phyloP scores from a whole-genome alignment of 176 grass and related monocot genomes.

The Aegilops sharonensis region DNA sequence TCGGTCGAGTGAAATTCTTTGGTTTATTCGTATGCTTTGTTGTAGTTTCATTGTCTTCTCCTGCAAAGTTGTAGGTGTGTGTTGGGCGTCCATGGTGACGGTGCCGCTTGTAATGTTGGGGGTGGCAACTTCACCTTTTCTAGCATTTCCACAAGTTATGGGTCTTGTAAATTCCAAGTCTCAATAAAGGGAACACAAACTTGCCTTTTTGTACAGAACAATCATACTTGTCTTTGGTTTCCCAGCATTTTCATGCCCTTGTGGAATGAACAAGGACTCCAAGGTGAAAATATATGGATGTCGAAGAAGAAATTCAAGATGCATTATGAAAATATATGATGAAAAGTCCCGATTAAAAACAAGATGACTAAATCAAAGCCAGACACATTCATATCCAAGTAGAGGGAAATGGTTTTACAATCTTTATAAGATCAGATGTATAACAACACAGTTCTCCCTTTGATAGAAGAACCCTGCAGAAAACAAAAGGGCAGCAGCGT shows the following conservation, averaged over 20 bases:
- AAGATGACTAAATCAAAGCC: too few species aligned
- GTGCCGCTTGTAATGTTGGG: slow-evolving; percentile 15
- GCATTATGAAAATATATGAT: too few species aligned
- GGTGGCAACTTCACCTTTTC: background rate
- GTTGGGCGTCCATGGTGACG: background rate
- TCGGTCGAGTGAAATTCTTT: slow-evolving; percentile 41
- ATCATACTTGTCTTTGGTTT: background rate
- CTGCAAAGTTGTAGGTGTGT: background rate
- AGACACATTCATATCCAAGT: too few species aligned
- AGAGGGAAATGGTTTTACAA: too few species aligned
- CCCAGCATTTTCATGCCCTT: background rate
- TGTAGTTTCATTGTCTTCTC: background rate
- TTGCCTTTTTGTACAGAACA: slow-evolving; percentile 20
- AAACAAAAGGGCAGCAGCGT: too few species aligned
- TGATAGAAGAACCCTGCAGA: too few species aligned
- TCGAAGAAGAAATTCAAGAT: too few species aligned
- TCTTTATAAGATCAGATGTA: too few species aligned
- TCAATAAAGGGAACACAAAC: slow-evolving; percentile 8
- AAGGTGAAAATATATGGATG: too few species aligned
- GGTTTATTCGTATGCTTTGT: slow-evolving; percentile 52
- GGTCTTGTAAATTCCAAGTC: slow-evolving; percentile 35
- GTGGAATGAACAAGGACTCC: too few species aligned
- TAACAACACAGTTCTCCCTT: too few species aligned
- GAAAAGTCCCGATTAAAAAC: too few species aligned
- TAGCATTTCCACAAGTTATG: slow-evolving; percentile 1